Base-by-base conservation (phyloP, 2,329 filamentous ascomycete species). In the Dissoconium aciculare region DNA sequence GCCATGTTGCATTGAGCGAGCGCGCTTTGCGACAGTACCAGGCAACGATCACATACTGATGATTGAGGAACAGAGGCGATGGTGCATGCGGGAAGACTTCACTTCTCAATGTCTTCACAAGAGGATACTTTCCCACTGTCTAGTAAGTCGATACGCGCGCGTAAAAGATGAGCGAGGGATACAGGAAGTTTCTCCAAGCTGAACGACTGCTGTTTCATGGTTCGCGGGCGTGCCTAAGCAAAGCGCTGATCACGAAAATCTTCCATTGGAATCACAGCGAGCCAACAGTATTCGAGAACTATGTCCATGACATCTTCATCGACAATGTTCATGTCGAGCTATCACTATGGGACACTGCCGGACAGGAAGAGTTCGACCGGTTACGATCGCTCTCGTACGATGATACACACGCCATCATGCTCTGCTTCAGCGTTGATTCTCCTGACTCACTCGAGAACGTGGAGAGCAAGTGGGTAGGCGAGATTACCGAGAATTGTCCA, bases 261-360 rank as follows among this genome's bases (percentile, higher is more conserved):
- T n/a, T n/a, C n/a, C n/a, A n/a, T n/a, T n/a, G n/a, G n/a, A 23
- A 8, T 9, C 17, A 29, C 49, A 74, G 69, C 63, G 85, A 95
- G 60, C 89, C 89, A 32, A 98, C 87, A 19, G 87, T 94, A 43
- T 94, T 94, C 59, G 87, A 98, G 58, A 98, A 98, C 61, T 98
- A 95, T 59, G 87, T 98, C 41, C 87, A 98, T 56, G 87, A 98
- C 56, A 94, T 98, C 57, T 98, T 93, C 58, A 89, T 98, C 55
- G 89, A 98, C 55, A 85, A 78, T 53, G 81, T 85, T 31, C 87
- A 95, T 60, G 92, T 98, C 56, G 89, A 98, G 58, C 69, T 98
- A 33, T 94, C 87, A 36, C 69, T 98, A 36, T 98, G 89, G 89
- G 89, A 98, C 57, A 98, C 89, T 0, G 89, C 89, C 23, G 89